A percentile compares a stretch with the other conserved stretches of the same genome.
Evolutionary conservation across 257 asterid genomes (phyloP).

Genomic region (Prunella vulgaris): DNA sequence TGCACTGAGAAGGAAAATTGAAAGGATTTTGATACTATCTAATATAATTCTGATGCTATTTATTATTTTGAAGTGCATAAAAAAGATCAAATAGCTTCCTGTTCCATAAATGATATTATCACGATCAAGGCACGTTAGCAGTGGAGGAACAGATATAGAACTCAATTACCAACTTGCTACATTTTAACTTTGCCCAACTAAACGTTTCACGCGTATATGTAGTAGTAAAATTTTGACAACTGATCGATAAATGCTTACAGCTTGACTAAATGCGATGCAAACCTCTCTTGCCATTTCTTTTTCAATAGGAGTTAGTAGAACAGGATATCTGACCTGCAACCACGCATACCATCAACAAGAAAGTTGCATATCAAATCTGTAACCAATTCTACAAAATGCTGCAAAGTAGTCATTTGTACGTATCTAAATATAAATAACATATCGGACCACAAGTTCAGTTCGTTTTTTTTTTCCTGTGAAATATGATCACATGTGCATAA

Average conservation of each 20-base stretch:
- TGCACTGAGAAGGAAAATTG: too few species aligned
- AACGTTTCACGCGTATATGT: background rate
- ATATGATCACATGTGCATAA: background rate
- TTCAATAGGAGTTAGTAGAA: slow-evolving; percentile 91
- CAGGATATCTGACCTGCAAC: slow-evolving; percentile 94
- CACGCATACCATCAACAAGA: background rate
- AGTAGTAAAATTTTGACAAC: background rate
- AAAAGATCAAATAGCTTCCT: too few species aligned
- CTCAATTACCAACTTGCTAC: too few species aligned
- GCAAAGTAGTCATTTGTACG: slow-evolving; percentile 5
- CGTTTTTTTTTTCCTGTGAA: background rate
- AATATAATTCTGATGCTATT: too few species aligned
- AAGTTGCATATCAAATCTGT: background rate
- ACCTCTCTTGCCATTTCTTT: slow-evolving; percentile 97
- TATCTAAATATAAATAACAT: slow-evolving; percentile 9
- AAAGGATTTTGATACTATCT: too few species aligned
- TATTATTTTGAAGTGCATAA: too few species aligned
- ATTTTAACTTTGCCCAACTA: too few species aligned
- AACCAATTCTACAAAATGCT: background rate
- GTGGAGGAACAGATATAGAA: too few species aligned
- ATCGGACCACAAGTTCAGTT: background rate
- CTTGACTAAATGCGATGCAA: slow-evolving; percentile 94
- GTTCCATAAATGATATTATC: too few species aligned
- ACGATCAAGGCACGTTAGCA: too few species aligned
- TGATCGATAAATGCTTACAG: slow-evolving; percentile 51